Conservation (phyloP, 2,329 filamentous ascomycete genomes). For the Beauveria scarabaeidicola region DNA sequence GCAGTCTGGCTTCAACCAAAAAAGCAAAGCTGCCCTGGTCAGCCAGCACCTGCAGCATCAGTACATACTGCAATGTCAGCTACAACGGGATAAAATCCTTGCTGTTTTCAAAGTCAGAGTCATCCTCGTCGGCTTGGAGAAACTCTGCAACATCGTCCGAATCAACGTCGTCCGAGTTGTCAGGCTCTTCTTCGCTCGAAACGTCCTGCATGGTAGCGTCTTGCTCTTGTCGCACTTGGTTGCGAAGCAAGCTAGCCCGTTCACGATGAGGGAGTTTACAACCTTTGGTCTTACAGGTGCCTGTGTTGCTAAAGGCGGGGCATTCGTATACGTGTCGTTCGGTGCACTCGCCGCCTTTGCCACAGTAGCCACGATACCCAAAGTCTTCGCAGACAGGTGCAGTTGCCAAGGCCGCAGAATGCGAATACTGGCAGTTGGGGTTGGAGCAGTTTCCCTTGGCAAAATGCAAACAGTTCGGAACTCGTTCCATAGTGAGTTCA, state of each 20-base stretch:
- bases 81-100: conserved; percentile 49
- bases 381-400: conserved; percentile 79
- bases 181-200: conserved; percentile 68
- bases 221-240: conserved; percentile 48
- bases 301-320: conserved; percentile 88
- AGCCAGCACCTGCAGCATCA: neutral
- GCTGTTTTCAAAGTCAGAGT: conserved; percentile 47
- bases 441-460: conserved; percentile 86
- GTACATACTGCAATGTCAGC: conserved; percentile 12
- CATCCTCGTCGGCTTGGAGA: conserved; percentile 45
- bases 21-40: neutral
- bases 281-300: conserved; percentile 68
- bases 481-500: conserved; percentile 72
- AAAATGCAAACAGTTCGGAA: conserved; percentile 83
- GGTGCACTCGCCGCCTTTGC: conserved; percentile 66
- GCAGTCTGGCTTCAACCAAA: neutral
- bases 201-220: conserved; percentile 57
- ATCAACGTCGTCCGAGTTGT: conserved; percentile 70
- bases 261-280: conserved; percentile 85
- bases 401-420: conserved; percentile 67
- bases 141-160: conserved; percentile 66
- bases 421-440: conserved; percentile 74
- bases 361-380: conserved; percentile 81
- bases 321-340: conserved; percentile 89
- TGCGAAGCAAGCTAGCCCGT: conserved; percentile 70